These are phyloP conservation scores for Calonectria crousiana DNA, from an alignment of 2,329 filamentous ascomycete genomes.

Conservation along the genomic window DNA sequence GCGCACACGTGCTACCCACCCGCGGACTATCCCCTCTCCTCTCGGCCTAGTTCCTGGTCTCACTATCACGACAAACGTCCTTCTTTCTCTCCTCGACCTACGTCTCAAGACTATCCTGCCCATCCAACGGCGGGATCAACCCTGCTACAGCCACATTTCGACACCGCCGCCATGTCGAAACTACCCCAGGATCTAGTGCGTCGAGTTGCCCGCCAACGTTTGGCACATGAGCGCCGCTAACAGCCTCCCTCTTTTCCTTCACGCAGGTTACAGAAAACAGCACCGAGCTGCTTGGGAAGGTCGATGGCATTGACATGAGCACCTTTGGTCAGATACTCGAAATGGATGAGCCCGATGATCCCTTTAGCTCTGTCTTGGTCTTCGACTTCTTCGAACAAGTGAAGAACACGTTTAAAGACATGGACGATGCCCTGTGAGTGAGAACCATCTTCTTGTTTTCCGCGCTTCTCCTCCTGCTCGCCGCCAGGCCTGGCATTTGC, in stretches of 20 bases:
- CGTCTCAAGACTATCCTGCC: conserved; percentile 15
- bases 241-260: background rate
- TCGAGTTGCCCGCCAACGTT: conserved; percentile 15
- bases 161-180: conserved; percentile 43
- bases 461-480: background rate
- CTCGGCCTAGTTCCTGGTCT: conserved; percentile 3
- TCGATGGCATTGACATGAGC: conserved; percentile 79
- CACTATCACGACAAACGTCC: conserved; percentile 16
- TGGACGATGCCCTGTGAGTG: conserved; percentile 86
- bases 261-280: conserved; percentile 57
- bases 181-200: conserved; percentile 50
- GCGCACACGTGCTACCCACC: conserved; percentile 17
- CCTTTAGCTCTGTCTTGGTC: conserved; percentile 91
- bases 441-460: background rate
- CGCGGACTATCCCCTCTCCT: conserved; percentile 3
- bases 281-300: conserved; percentile 70
- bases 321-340: conserved; percentile 97
- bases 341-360: conserved; percentile 93
- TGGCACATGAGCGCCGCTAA: conserved; percentile 25
- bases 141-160: conserved; percentile 26
- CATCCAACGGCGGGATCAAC: conserved; percentile 25
- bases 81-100: conserved; percentile 18
- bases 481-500: background rate
- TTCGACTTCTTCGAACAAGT: conserved; percentile 95
- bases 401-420: conserved; percentile 84